Evolutionary conservation across 106 monocot species (phyloP).

Genomic region (Dendrobium catenatum): DNA sequence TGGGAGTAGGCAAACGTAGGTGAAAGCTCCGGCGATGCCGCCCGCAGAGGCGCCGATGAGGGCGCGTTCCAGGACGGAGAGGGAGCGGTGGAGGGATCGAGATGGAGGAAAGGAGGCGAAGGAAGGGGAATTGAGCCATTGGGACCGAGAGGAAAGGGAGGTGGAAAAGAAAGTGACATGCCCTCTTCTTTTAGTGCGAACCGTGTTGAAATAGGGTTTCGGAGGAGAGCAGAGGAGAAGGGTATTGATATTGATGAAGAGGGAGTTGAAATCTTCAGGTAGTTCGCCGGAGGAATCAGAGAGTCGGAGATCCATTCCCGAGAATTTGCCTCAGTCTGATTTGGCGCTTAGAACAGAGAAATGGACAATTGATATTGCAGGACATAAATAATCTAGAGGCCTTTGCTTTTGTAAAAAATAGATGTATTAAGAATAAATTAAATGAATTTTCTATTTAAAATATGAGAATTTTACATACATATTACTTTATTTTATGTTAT

Average conservation of each 20-base stretch:
- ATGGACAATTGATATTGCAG: no score
- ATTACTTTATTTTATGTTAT: no score
- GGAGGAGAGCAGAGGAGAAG: conserved; percentile 22
- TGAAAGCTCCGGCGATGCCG: conserved; percentile 86
- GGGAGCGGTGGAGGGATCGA: conserved; percentile 24
- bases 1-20: conserved; percentile 90
- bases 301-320: not conserved
- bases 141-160: not conserved
- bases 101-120: conserved; percentile 2
- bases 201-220: conserved; percentile 1
- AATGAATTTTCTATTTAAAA: no score
- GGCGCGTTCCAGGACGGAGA: conserved; percentile 19
- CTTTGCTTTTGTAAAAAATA: no score
- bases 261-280: conserved; percentile 22
- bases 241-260: conserved; percentile 34
- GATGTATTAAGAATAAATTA: no score
- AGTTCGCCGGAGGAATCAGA: not conserved
- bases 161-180: not conserved
- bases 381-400: no score
- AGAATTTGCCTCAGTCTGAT: not conserved
- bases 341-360: no score
- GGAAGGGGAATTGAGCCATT: not conserved
- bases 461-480: no score
- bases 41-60: conserved; percentile 40
- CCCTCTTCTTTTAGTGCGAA: not conserved